Percentiles rank a stretch among this genome's conserved stretches.
Conservation (phyloP, 768 basidiomycete species). For the Macrocybe gigantea region DNA sequence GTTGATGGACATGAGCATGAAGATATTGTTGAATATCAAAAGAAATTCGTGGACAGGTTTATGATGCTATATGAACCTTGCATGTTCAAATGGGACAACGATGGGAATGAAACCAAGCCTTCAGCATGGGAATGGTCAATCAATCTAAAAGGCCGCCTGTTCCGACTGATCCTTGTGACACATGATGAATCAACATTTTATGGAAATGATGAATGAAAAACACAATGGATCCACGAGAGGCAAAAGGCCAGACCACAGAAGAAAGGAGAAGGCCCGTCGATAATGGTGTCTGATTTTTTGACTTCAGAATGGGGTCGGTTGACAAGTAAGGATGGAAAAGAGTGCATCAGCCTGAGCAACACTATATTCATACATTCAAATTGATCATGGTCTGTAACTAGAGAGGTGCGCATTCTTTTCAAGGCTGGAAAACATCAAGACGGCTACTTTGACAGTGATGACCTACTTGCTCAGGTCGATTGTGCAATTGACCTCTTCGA, state of each 20-base stretch:
- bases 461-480: constrained; percentile 14
- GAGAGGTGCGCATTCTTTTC: constrained; percentile 15
- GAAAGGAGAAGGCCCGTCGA: constrained; percentile 23
- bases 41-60: constrained; percentile 3
- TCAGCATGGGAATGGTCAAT: constrained; percentile 2
- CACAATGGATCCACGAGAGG: constrained; percentile 12
- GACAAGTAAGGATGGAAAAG: constrained; percentile 6
- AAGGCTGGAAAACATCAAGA: constrained; percentile 17
- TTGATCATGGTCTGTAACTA: not conserved
- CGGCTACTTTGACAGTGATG: constrained; percentile 17
- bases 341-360: not conserved
- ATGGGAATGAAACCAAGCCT: constrained; percentile 5
- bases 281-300: constrained; percentile 26
- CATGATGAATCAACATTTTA: constrained; percentile 26
- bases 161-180: constrained; percentile 12
- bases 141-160: constrained; percentile 3
- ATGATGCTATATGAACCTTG: not conserved
- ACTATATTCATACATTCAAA: not conserved
- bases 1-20: constrained; percentile 2
- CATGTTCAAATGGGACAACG: constrained; percentile 1
- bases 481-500: constrained; percentile 17
- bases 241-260: constrained; percentile 12
- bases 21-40: constrained; percentile 6
- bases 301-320: constrained; percentile 18
- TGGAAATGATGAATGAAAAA: constrained; percentile 18